Evolutionary conservation across 345 rosid genomes (phyloP), one percentile per base, ranked within the genome.

Genomic region (Barbarea vulgaris): DNA sequence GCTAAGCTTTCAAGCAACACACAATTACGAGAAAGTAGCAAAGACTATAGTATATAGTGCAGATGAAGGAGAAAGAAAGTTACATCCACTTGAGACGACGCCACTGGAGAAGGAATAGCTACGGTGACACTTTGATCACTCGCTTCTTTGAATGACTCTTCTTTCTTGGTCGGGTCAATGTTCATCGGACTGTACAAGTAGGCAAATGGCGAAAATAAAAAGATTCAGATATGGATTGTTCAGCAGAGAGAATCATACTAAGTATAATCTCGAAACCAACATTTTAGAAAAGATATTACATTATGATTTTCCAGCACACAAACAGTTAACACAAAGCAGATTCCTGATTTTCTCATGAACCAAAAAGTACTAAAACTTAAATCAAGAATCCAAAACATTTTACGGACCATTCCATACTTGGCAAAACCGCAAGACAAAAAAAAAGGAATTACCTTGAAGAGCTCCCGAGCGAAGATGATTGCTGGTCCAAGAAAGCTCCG

Each of bases 71-170:
- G 24, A 61, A 61, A 15, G 51, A 76, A 41, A 17, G 17, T 76
- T 76, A 61, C 69, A 21, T 61, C 39, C 64, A 61, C 64, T 61
- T 41, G 69, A 52, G 69, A 68, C 22, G 48, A 51, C 5, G 56
- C 62, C 28, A 30, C n/a, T 39, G 34, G 30, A 76, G 69, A 27
- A 25, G 69, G 37, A 27, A 28, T 28, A 67, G 61, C 68, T 50
- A 59, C 14, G 11, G 62, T 7, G 61, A 51, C 34, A 41, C 7
- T 28, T 46, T 3, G 54, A 25, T 64, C 54, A 10, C 39, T 6
- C 25, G 9, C 52, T 25, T 63, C 36, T 62, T 62, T 24, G 52
- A 41, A 14, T 10, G 54, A n/a, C 22, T 17, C 36, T 47, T 44
- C 12, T 46, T n/a, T 64, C 55, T 11, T 2, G 17, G n/a, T 64